Conservation (phyloP, 169 alveolate species). For the Perkinsus marinus region DNA sequence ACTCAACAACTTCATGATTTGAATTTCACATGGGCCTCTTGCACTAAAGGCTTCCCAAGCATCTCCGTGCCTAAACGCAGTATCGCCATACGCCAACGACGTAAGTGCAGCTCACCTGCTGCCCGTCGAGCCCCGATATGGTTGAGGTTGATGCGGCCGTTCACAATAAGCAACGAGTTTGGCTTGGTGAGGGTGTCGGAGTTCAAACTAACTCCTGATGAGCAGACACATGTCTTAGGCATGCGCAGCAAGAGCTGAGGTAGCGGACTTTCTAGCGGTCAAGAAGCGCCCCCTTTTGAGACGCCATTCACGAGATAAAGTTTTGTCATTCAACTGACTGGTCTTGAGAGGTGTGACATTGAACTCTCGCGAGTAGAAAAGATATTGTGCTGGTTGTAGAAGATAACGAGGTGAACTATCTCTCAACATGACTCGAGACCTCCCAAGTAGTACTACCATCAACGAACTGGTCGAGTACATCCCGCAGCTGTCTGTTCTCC, state of each 20-base stretch:
- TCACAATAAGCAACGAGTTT: slow-evolving; percentile 39
- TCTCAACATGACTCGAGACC: not conserved
- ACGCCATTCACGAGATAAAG: too few species aligned
- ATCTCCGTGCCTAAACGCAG: not conserved
- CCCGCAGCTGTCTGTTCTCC: slow-evolving; percentile 58
- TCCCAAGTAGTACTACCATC: slow-evolving; percentile 36
- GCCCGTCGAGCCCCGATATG: slow-evolving; percentile 7
- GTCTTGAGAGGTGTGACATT: too few species aligned
- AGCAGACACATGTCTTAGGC: too few species aligned
- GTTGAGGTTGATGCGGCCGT: slow-evolving; percentile 18
- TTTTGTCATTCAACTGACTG: too few species aligned
- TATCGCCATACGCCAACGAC: not conserved
- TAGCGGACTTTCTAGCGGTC: too few species aligned
- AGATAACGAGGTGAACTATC: too few species aligned
- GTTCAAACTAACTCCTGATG: slow-evolving; percentile 50
- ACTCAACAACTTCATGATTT: not conserved
- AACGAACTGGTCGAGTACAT: slow-evolving; percentile 63
- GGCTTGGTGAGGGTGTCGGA: slow-evolving; percentile 54
- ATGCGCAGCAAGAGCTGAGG: too few species aligned
- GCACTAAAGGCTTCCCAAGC: slow-evolving; percentile 12
- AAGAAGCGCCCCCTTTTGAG: too few species aligned
- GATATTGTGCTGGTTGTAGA: too few species aligned
- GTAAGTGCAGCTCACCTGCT: slow-evolving; percentile 6
- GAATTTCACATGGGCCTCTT: slow-evolving; percentile 12
- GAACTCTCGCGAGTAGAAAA: too few species aligned